Conservation (phyloP, 768 basidiomycete species). For the Botryobasidium botryosum region DNA sequence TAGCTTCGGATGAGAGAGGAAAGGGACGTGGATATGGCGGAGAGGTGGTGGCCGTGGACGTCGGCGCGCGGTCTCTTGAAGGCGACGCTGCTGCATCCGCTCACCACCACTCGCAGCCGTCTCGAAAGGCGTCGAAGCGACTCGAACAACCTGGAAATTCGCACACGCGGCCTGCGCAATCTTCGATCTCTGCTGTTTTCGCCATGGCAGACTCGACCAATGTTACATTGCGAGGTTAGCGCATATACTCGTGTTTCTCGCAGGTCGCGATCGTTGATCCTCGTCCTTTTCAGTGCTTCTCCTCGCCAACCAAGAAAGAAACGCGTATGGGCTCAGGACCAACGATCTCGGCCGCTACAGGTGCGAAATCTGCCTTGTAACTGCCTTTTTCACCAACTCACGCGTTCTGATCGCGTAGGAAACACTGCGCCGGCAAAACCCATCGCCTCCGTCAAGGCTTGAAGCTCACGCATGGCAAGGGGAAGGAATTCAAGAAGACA, state of each 20-base stretch:
- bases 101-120: too few relatives aligned
- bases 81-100: too few relatives aligned
- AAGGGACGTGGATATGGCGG: background rate
- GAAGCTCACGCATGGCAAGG: conserved; percentile 76
- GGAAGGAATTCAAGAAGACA: conserved; percentile 76
- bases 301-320: conserved; percentile 76
- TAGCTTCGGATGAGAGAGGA: conserved; percentile 6
- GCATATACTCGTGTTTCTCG: too few relatives aligned
- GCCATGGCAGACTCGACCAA: too few relatives aligned
- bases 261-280: too few relatives aligned
- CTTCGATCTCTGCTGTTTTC: too few relatives aligned
- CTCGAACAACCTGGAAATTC: too few relatives aligned
- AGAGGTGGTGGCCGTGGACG: background rate
- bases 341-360: conserved; percentile 77
- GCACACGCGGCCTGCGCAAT: too few relatives aligned
- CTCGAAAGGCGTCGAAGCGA: too few relatives aligned
- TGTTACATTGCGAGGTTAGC: too few relatives aligned
- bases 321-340: conserved; percentile 78
- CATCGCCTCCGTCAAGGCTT: conserved; percentile 73
- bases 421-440: conserved; percentile 82
- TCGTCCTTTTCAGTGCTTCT: conserved; percentile 66
- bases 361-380: conserved; percentile 21
- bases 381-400: background rate
- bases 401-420: conserved; percentile 30
- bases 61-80: too few relatives aligned